These are phyloP conservation scores for Beverwykella pulmonaria DNA, from an alignment of 495 filamentous ascomycete genomes.

Conservation along the genomic window DNA sequence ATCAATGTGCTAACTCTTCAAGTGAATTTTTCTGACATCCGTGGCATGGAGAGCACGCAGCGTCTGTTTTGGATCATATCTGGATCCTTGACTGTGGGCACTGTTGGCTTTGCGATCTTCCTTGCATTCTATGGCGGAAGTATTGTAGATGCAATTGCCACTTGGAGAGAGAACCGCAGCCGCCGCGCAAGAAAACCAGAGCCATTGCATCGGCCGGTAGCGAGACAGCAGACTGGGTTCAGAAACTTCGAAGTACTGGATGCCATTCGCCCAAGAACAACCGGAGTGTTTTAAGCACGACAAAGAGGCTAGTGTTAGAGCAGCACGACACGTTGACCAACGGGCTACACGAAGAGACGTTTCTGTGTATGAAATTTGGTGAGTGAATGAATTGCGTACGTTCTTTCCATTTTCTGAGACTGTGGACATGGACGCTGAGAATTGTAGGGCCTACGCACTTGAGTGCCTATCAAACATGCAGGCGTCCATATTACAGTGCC, in stretches of 20 bases:
- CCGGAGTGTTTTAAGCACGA: constrained; percentile 9
- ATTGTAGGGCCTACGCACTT: too few relatives aligned
- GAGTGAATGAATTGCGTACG: too few relatives aligned
- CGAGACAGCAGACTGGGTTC: constrained; percentile 3
- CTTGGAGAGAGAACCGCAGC: constrained; percentile 39
- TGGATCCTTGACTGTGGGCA: constrained; percentile 40
- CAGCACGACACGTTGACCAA: too few relatives aligned
- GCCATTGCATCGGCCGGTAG: not conserved
- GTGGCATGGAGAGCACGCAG: constrained; percentile 45
- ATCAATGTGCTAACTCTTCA: not conserved
- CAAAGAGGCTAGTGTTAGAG: too few relatives aligned
- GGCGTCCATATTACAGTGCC: too few relatives aligned
- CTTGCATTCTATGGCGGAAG: constrained; percentile 46
- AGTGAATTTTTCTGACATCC: constrained; percentile 50
- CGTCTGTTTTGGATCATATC: constrained; percentile 48
- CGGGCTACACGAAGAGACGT: too few relatives aligned
- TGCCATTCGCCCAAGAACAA: constrained; percentile 18
- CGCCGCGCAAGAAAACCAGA: constrained; percentile 12
- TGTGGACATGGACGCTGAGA: too few relatives aligned
- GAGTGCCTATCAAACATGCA: too few relatives aligned
- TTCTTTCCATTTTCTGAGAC: too few relatives aligned
- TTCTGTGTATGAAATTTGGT: too few relatives aligned
- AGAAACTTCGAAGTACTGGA: constrained; percentile 35
- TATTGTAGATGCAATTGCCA: constrained; percentile 39
- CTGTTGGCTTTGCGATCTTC: constrained; percentile 42